Evolutionary conservation across 2,329 filamentous ascomycete species (phyloP), one percentile per base, ranked within the genome.

Genomic region (Xylariaceae sp.): DNA sequence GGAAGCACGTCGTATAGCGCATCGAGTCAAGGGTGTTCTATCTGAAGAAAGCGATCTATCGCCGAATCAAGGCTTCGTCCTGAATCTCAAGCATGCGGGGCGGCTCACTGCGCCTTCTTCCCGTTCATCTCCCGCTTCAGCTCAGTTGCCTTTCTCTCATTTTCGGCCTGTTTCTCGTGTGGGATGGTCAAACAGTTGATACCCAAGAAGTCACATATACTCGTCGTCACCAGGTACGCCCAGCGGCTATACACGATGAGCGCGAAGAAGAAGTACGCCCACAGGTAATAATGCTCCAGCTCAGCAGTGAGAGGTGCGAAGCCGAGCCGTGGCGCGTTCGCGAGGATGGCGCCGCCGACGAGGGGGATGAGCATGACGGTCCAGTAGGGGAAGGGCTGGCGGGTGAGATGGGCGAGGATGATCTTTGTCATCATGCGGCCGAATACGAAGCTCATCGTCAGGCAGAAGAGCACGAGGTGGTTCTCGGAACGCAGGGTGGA

Each of bases 391-490:
- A 97, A 99, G 3, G 92, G 89, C 68, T 97, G 94, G 55, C 83
- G 83, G 2, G 94, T 94, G 45, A 99, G 77, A 69, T 99, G 94
- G 2, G 94, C 92, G 15, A 99, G 83, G 65, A 99, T 99, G 70
- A 97, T 97, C 76, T 97, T 99, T 36, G 94, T 99, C 0, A 94
- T 97, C 86, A 99, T 90, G 59, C 94, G 87, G 33, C 94, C 94
- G 68, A 99, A 97, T 51, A 96, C 94, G 62, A 97, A 91, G n/a
- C 89, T 88, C 77, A 97, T 87, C 52, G 89, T 95, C 52, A 95
- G 72, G 74, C 91, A 96, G 70, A 96, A 95, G 42, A 97, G 81
- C 11, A 95, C 84, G 1, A 99, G 81, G 64, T 94, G 88, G 72
- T 97, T 96, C 52, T 95, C 84, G 33, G 74, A 71, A 65, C 95